phyloP scores from a whole-genome alignment of 306 rosid species.

The Trifolium repens region DNA sequence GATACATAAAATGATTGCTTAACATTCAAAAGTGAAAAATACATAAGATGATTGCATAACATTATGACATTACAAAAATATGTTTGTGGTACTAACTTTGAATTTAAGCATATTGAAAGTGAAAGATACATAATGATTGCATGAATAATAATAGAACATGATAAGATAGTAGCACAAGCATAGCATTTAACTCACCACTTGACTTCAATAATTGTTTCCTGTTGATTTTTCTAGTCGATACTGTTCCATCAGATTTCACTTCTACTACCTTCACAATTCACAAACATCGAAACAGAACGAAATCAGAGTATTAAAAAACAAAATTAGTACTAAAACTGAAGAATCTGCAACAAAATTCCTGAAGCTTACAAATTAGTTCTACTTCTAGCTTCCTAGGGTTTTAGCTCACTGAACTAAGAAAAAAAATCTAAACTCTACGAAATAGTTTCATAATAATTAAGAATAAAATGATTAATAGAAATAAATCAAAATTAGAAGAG shows the following conservation, averaged over 20 bases:
- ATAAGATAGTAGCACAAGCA: neutral
- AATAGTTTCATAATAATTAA: neutral
- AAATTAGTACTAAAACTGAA: conserved; percentile 2
- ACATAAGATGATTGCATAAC: too few species aligned
- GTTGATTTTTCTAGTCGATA: conserved; percentile 80
- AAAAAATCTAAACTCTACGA: neutral
- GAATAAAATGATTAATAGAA: too few species aligned
- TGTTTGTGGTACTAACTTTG: neutral
- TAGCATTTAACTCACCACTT: conserved; percentile 68
- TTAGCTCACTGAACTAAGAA: neutral
- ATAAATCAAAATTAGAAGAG: neutral
- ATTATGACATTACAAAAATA: neutral
- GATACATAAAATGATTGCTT: conserved; percentile 5
- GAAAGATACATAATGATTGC: conserved; percentile 2
- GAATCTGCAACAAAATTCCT: conserved; percentile 6
- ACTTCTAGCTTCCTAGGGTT: conserved; percentile 5
- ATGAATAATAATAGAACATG: conserved; percentile 28
- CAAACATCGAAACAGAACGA: neutral
- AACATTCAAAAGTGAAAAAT: too few species aligned
- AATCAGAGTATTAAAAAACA: conserved; percentile 14
- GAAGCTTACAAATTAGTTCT: conserved; percentile 24
- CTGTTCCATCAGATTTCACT: conserved; percentile 75
- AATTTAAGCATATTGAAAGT: conserved; percentile 1
- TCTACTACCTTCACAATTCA: conserved; percentile 68
- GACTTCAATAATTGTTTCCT: conserved; percentile 88